Evolutionary conservation across 2,329 filamentous ascomycete genomes (phyloP), one percentile per base, ranked within the genome.

Genomic region (Beauveria australis): DNA sequence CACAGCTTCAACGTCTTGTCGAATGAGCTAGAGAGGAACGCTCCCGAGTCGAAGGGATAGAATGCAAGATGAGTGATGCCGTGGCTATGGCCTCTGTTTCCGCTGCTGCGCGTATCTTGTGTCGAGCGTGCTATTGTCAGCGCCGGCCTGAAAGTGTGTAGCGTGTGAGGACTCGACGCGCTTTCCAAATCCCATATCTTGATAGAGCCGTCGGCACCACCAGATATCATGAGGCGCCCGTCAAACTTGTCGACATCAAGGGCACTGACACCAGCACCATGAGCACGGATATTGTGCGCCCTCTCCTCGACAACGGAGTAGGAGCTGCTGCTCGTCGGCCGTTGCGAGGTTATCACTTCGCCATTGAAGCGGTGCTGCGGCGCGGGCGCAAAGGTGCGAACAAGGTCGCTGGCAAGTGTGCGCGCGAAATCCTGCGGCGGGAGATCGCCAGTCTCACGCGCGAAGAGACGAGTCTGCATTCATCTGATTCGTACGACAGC

Each of bases 131-230:
- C 68, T 53, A 85, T 77, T 26, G 76, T 77, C 54, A 78, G 80
- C 22, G 81, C 71, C 2, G 89, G 83, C 7, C 75, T 79, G 67
- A 81, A 87, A 19, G 71, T 79, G 68, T 79, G 79, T 41, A 72
- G 72, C 63, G 63, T 71, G 64, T 74, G 76, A 6, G 76, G 73
- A 63, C 78, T 78, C 14, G 70, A 71, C 66, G 78, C 77, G 54
- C 81, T 76, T 68, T 96, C 89, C 7, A 97, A 81, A 73, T 97
- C 88, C 92, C 92, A 97, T 51, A 97, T 76, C 66, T 87, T 89
- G 68, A 97, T 85, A 1, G 89, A 89, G 10, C 89, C 90, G 70
- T 96, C 91, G 5, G 90, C 88, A 33, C 92, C 92, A 4, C 91
- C 93, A 0, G 92, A 96, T 2, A 96, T 74, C 64, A 97, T 80